Evolutionary conservation across 768 basidiomycete species (phyloP).

Genomic region (Xerocomellus dryophilus): DNA sequence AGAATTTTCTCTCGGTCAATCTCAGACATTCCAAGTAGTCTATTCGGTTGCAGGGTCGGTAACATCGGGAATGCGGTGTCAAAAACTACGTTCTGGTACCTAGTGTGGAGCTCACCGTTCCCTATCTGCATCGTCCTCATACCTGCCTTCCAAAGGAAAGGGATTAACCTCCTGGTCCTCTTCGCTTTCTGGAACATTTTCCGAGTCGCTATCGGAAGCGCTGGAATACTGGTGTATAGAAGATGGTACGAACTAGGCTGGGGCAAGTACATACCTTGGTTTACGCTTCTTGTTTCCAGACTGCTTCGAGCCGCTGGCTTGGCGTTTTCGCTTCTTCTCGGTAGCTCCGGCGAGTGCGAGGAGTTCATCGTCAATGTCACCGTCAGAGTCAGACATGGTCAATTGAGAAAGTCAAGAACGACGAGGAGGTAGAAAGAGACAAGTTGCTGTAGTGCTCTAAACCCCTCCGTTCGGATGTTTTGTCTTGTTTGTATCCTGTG

Average conservation of each 20-base stretch:
- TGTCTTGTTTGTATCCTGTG: constrained; percentile 16
- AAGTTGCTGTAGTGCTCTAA: neutral
- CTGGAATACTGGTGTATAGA: constrained; percentile 22
- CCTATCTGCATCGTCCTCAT: constrained; percentile 79
- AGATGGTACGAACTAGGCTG: neutral
- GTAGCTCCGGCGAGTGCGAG: constrained; percentile 74
- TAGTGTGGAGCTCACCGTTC: constrained; percentile 57
- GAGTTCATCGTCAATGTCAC: constrained; percentile 64
- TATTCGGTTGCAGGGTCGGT: constrained; percentile 31
- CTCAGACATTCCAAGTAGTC: constrained; percentile 78
- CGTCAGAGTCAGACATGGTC: constrained; percentile 50
- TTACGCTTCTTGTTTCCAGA: constrained; percentile 65
- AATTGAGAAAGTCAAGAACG: neutral
- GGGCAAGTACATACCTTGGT: constrained; percentile 53
- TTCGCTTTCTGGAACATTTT: constrained; percentile 61
- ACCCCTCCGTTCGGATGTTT: constrained; percentile 13
- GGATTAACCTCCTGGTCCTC: constrained; percentile 53
- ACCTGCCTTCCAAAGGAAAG: constrained; percentile 92
- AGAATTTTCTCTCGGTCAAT: constrained; percentile 87
- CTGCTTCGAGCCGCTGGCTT: constrained; percentile 43
- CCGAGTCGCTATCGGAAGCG: constrained; percentile 45
- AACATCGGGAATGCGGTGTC: constrained; percentile 17
- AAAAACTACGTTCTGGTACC: constrained; percentile 28
- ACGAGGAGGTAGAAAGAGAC: neutral
- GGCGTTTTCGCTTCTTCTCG: constrained; percentile 64